Conservation (phyloP, 2,329 filamentous ascomycete species). For the Cytospora piceicola region DNA sequence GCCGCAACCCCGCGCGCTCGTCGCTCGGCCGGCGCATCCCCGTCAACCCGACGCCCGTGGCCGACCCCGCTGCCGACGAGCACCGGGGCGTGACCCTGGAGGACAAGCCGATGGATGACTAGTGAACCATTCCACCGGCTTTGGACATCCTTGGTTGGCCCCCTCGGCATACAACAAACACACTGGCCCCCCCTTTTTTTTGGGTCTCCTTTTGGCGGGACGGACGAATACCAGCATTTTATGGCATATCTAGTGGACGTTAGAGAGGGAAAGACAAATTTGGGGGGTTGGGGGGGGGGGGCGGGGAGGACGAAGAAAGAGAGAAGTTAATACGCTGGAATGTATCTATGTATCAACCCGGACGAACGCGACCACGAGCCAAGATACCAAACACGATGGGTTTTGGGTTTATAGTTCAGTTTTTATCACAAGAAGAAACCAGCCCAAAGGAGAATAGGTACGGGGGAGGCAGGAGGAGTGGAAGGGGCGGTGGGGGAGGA, state of each 20-base stretch:
- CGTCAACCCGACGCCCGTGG: conserved; percentile 40
- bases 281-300: background rate
- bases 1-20: conserved; percentile 56
- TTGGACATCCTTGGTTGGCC: background rate
- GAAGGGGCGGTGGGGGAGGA: background rate
- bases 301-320: background rate
- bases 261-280: conserved; percentile 5
- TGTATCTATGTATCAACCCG: conserved; percentile 28
- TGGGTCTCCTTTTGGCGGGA: background rate
- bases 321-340: conserved; percentile 22
- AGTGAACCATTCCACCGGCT: conserved; percentile 30
- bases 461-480: background rate
- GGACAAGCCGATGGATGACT: conserved; percentile 81
- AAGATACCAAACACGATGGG: conserved; percentile 26
- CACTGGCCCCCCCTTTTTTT: background rate
- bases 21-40: conserved; percentile 56
- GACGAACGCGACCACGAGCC: conserved; percentile 31
- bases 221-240: background rate
- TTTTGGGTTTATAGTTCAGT: conserved; percentile 10
- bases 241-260: background rate
- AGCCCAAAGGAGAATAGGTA: conserved; percentile 9
- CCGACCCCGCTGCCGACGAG: conserved; percentile 36
- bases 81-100: conserved; percentile 66
- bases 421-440: background rate
- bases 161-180: background rate